These are phyloP conservation scores for Fusarium udum DNA, from an alignment of 2,329 filamentous ascomycete genomes.

Conservation along the genomic window DNA sequence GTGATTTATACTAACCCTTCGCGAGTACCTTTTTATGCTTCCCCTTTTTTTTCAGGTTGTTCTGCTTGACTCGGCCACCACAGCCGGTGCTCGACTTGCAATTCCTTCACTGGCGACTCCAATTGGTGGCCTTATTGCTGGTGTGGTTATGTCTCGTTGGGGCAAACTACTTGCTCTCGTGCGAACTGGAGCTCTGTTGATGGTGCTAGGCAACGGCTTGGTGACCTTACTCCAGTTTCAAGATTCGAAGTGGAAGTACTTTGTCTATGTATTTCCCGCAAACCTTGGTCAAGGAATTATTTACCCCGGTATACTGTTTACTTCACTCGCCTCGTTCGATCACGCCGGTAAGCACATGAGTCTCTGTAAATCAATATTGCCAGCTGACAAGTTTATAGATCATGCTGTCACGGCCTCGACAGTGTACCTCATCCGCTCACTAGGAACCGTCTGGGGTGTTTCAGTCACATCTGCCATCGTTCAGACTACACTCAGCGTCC, in stretches of 20 bases:
- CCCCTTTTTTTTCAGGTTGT: conserved; percentile 77
- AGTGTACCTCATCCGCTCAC: conserved; percentile 70
- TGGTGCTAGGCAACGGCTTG: conserved; percentile 64
- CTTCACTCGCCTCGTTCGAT: conserved; percentile 69
- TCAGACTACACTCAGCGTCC: conserved; percentile 67
- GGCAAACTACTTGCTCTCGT: conserved; percentile 62
- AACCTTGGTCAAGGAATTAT: conserved; percentile 69
- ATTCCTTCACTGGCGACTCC: conserved; percentile 70
- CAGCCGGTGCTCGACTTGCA: conserved; percentile 70
- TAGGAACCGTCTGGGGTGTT: conserved; percentile 72
- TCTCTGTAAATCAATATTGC: neutral
- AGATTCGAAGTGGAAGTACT: conserved; percentile 64
- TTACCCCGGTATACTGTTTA: conserved; percentile 68
- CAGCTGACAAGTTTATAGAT: conserved; percentile 51
- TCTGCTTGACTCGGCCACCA: conserved; percentile 69
- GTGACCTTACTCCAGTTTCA: conserved; percentile 60
- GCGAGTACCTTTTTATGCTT: conserved; percentile 71
- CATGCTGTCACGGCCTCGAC: conserved; percentile 71
- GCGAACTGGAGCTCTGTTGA: conserved; percentile 59
- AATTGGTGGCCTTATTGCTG: conserved; percentile 64
- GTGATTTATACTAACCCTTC: conserved; percentile 7
- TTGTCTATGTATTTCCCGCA: conserved; percentile 65
- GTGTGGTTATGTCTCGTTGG: conserved; percentile 67
- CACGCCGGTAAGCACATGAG: conserved; percentile 57
- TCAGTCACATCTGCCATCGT: conserved; percentile 70